Evolutionary conservation across 139 green algal genomes (phyloP), one percentile per base, ranked within the genome.

Genomic region (Desmodesmus armatus): DNA sequence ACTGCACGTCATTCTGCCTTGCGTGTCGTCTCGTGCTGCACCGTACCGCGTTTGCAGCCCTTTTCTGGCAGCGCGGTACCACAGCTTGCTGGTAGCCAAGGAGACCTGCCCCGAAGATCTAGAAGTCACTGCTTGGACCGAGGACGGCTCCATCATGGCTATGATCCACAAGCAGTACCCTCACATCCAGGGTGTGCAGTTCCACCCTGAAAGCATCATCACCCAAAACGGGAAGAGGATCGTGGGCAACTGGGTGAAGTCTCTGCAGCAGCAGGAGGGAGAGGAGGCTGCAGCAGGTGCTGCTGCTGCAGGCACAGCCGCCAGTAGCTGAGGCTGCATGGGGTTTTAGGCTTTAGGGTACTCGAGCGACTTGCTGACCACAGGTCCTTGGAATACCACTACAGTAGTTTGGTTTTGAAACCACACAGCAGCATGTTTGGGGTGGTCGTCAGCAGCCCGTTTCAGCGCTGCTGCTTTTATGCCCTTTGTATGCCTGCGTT

Each of bases 141-240:
- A 99, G 67, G 97, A 99, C 82, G 95, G 96, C 70, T 98, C 96
- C 39, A 97, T 99, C 89, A 99, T 99, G 97, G 97, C 85, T 3
- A 93, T 98, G 37, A 90, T 93, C 33, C 97, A 99, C 89, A 97
- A 93, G 80, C 86, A 96, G 67, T 84, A 77, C 31, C 87, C 78
- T 35, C 83, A 86, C 41, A 63, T 88, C 73, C 90, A 95, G 89
- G 95, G 96, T 3, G 97, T 99, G 82, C 97, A 99, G 89, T 99
- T 99, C 89, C 97, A 99, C 88, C 97, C 97, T 4, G 97, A 99
- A 87, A 94, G 85, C 81, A 98, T 99, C 86, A 98, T 99, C 88
- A 99, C 96, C 3, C 80, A 96, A 62, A 93, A 94, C 78, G 97
- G 97, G 17, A 95, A 94, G 89, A 71, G 60, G 9, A 99, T 99